Conservation (phyloP, 306 rosid species). For the Acacia melanoxylon region DNA sequence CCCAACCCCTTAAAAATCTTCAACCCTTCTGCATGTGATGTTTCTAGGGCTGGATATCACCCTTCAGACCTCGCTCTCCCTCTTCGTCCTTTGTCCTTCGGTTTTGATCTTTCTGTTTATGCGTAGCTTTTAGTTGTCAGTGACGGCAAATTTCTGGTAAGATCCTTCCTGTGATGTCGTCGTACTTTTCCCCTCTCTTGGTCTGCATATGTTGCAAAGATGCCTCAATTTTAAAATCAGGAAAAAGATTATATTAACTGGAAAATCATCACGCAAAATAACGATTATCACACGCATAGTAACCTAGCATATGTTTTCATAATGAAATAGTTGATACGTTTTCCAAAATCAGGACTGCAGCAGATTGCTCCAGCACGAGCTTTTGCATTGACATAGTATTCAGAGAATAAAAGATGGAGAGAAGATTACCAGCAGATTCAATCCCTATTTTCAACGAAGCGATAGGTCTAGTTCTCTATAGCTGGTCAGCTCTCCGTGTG, state of each 20-base stretch:
- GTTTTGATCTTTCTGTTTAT: no score
- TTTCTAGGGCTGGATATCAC: no score
- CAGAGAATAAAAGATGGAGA: neutral
- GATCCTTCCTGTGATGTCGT: no score
- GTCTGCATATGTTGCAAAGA: neutral
- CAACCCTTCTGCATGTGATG: no score
- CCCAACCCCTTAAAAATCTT: no score
- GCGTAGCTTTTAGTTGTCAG: no score
- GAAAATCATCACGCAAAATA: neutral
- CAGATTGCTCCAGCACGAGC: neutral
- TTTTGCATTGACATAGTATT: neutral
- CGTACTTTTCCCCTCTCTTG: no score
- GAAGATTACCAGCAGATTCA: neutral
- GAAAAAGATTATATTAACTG: neutral
- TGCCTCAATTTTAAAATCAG: neutral
- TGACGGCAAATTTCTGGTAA: no score
- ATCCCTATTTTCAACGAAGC: slow-evolving; percentile 46
- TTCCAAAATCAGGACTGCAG: neutral
- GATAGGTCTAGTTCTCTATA: slow-evolving; percentile 33
- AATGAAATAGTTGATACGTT: neutral
- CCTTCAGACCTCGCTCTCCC: no score
- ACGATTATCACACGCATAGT: neutral
- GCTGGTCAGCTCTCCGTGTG: slow-evolving; percentile 58
- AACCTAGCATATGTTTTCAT: neutral
- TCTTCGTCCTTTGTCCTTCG: no score